Evolutionary conservation across 1,284 basidiomycete species (phyloP), one percentile per base, ranked within the genome.

Genomic region (Polyporus tsugae): DNA sequence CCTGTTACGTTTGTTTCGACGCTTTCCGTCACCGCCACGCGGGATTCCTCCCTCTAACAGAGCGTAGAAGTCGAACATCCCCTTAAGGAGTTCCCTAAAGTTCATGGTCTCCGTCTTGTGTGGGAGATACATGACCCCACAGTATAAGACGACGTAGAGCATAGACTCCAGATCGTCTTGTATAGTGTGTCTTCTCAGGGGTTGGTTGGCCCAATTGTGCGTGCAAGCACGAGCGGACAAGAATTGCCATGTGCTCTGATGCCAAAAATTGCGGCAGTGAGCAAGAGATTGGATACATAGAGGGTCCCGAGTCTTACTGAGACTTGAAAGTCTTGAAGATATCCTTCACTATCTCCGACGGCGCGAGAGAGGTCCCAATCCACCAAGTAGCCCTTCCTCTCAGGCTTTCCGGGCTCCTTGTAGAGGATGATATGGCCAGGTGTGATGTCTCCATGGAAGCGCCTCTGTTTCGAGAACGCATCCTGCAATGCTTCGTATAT

Each of bases 371-470:
- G 36, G 13, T 63, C 66, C 71, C 71, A 72, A 35, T 72, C 71
- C 4, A 72, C 66, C 15, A 72, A 58, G 42, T 60, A 68, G 15
- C 61, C 65, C 22, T n/a, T 49, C 13, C 60, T 42, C 6, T 22
- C 9, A 10, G 6, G 19, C n/a, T 13, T 35, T 42, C 22, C 49
- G 35, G 41, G 60, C 39, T 2, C 25, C 52, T 55, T 55, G 15
- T 55, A 55, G 7, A 72, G 65, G 22, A 72, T 64, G 58, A 72
- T 69, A 52, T 72, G 70, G 5, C 49, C 59, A 2, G 67, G 60
- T 38, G 60, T 67, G 4, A 72, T 46, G 39, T 70, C 68, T 39
- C 71, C 42, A 46, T 72, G 71, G 15, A 72, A n/a, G 19, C 57
- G 60, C 15, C 25, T 3, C 46, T 2, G 0, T 15, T 25, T 46